phyloP scores from a whole-genome alignment of 176 grass and related monocot species.

The Raddia guianensis region DNA sequence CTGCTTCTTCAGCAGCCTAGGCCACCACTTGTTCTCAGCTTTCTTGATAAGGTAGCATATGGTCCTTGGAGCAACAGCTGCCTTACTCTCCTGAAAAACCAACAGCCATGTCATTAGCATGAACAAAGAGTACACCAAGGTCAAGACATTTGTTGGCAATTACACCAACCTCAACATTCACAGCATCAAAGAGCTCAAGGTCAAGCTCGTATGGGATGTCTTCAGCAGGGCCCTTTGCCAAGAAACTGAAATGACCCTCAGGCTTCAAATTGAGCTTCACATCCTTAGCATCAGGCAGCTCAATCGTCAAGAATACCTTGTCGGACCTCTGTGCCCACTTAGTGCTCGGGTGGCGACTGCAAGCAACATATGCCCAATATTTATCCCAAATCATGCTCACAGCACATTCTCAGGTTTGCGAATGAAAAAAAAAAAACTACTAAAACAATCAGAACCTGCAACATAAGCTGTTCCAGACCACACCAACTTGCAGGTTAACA shows the following conservation, averaged over 20 bases:
- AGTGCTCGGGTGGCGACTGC: slow-evolving; percentile 72
- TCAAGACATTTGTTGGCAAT: background rate
- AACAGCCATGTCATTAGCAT: background rate
- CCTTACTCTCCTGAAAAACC: slow-evolving; percentile 74
- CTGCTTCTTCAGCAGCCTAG: slow-evolving; percentile 70
- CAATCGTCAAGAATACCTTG: slow-evolving; percentile 69
- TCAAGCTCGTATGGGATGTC: slow-evolving; percentile 69
- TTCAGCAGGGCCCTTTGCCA: slow-evolving; percentile 58
- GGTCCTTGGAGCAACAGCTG: slow-evolving; percentile 65
- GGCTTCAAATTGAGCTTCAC: slow-evolving; percentile 84
- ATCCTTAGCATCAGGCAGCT: slow-evolving; percentile 88
- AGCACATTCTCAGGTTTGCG: background rate
- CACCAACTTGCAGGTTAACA: background rate
- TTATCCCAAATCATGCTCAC: background rate
- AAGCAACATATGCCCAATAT: slow-evolving; percentile 15
- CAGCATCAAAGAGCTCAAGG: slow-evolving; percentile 78
- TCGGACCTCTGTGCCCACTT: slow-evolving; percentile 89
- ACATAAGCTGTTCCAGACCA: background rate
- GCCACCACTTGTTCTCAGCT: slow-evolving; percentile 79
- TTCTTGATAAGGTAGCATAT: slow-evolving; percentile 90
- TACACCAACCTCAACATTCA: slow-evolving; percentile 71
- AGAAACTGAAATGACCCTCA: slow-evolving; percentile 77
- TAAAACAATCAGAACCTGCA: background rate
- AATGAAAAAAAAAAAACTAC: background rate
- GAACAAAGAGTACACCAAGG: background rate